Evolutionary conservation across 2,329 filamentous ascomycete genomes (phyloP).

Genomic region (Furcasterigmium sp.): DNA sequence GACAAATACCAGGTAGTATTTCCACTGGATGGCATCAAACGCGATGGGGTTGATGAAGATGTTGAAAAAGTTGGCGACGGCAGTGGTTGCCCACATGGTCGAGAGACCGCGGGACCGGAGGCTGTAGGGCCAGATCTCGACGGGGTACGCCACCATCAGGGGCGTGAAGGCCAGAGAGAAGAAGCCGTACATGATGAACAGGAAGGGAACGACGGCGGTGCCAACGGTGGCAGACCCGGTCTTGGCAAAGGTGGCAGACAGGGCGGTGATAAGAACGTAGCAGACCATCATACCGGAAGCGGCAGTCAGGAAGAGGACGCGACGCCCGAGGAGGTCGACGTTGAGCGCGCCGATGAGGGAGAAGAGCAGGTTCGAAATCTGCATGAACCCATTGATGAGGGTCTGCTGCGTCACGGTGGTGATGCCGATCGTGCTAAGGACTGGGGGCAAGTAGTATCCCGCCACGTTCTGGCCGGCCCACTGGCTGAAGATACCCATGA

Average conservation of each 20-base stretch:
- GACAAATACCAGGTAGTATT: constrained; percentile 38
- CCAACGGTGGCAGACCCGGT: constrained; percentile 10
- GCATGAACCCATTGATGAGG: constrained; percentile 25
- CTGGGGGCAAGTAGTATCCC: constrained; percentile 28
- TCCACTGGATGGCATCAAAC: constrained; percentile 32
- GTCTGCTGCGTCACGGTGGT: constrained; percentile 24
- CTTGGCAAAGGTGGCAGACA: constrained; percentile 12
- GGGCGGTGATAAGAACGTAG: constrained; percentile 8
- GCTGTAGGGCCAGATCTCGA: constrained; percentile 19
- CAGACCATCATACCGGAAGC: constrained; percentile 11
- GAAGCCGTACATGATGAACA: constrained; percentile 31
- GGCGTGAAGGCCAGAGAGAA: constrained; percentile 29
- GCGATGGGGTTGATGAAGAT: constrained; percentile 36
- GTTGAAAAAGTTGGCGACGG: constrained; percentile 10
- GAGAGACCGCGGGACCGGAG: constrained; percentile 9
- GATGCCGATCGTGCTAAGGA: constrained; percentile 24
- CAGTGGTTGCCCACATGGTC: not conserved
- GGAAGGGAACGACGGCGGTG: constrained; percentile 23
- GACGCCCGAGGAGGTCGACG: constrained; percentile 9
- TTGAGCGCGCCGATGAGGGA: constrained; percentile 21
- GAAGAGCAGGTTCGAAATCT: constrained; percentile 8
- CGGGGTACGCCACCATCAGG: constrained; percentile 21
- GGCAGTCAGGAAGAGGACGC: constrained; percentile 16
- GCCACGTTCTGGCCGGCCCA: constrained; percentile 18
- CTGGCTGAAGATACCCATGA: constrained; percentile 10